These are phyloP conservation scores for Ambrosia trifida DNA, from an alignment of 129 eudicot genomes.

Conservation along the genomic window DNA sequence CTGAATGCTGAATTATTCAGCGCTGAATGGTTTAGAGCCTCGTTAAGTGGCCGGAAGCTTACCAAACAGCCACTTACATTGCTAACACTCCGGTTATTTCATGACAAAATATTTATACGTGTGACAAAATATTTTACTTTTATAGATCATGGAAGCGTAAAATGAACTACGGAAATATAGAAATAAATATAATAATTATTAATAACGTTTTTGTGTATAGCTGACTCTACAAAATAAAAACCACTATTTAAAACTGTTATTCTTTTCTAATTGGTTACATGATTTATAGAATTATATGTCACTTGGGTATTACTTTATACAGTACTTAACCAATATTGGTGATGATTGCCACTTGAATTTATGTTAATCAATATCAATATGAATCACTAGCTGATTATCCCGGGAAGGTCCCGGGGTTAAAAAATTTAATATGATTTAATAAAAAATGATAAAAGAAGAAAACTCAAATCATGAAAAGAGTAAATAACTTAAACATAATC, in stretches of 20 bases:
- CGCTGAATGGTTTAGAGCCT: no score
- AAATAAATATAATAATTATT: neutral
- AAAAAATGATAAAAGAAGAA: no score
- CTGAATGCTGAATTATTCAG: no score
- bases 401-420: no score
- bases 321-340: neutral
- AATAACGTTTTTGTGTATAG: neutral
- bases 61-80: no score
- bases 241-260: neutral
- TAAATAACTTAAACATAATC: no score
- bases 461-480: no score
- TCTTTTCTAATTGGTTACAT: neutral
- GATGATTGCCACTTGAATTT: constrained; percentile 18
- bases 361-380: constrained; percentile 15
- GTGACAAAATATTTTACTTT: neutral
- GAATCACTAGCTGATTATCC: no score
- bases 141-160: neutral
- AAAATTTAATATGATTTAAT: no score
- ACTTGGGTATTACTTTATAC: constrained; percentile 11
- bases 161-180: neutral
- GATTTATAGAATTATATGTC: neutral
- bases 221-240: neutral
- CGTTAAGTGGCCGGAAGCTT: no score
- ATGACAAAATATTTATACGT: neutral
- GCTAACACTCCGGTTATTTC: neutral